These are phyloP conservation scores for Diaporthe vaccinii DNA, from an alignment of 2,329 filamentous ascomycete species.

Conservation along the genomic window DNA sequence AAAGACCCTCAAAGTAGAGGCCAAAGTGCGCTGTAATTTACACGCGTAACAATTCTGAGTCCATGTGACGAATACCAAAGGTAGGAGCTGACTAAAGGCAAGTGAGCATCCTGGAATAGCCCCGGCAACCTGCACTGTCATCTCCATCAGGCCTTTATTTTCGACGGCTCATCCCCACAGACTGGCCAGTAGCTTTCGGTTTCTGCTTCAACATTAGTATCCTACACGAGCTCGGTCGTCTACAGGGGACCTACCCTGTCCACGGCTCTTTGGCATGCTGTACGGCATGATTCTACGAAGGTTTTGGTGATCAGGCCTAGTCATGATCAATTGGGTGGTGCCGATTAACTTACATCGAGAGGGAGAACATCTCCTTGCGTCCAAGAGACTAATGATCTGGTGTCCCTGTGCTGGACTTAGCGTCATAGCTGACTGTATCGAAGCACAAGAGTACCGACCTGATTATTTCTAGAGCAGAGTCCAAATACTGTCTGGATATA, in stretches of 20 bases:
- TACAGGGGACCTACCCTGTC: not conserved
- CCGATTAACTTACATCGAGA: not conserved
- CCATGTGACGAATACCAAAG: too few species aligned
- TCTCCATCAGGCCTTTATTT: not conserved
- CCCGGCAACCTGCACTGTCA: not conserved
- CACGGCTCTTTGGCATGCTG: not conserved
- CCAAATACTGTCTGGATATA: not conserved
- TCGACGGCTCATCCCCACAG: not conserved
- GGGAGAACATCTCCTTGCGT: not conserved
- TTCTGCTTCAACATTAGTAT: not conserved
- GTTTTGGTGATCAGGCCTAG: not conserved
- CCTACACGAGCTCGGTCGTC: rapidly evolving
- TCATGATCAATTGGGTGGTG: not conserved
- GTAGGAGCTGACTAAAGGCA: not conserved
- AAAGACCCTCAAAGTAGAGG: not conserved
- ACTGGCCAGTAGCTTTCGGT: not conserved
- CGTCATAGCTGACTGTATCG: rapidly evolving
- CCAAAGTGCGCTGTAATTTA: not conserved
- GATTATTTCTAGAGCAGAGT: slow-evolving; percentile 5
- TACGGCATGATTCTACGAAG: not conserved
- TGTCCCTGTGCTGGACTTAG: not conserved
- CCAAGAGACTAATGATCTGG: not conserved
- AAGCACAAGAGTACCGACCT: not conserved
- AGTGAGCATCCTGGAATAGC: rapidly evolving
- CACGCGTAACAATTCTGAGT: not conserved